Percentiles rank a stretch among this genome's conserved stretches.
Conservation (phyloP, 345 rosid genomes). For the Cochlearia excelsa region DNA sequence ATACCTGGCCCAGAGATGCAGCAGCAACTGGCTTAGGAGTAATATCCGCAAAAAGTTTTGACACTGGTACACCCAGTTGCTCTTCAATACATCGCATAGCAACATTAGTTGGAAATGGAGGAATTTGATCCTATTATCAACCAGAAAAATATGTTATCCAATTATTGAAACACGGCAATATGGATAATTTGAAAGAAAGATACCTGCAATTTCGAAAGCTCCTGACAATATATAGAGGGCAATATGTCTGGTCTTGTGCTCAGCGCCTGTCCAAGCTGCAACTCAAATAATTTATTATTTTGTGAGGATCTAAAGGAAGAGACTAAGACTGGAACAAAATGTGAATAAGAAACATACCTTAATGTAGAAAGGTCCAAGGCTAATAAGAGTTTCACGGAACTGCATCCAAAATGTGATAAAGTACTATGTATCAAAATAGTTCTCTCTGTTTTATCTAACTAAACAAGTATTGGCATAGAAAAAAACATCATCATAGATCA, state of each 20-base stretch:
- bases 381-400: conserved; percentile 81
- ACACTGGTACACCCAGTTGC: conserved; percentile 66
- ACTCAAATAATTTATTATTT: conserved; percentile 17
- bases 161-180: not conserved
- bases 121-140: conserved; percentile 78
- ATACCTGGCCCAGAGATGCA: conserved; percentile 97
- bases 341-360: conserved; percentile 56
- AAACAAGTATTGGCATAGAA: conserved; percentile 9
- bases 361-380: conserved; percentile 86
- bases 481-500: not conserved
- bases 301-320: not conserved
- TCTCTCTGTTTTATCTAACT: not conserved
- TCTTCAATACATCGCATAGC: conserved; percentile 83
- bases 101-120: conserved; percentile 73
- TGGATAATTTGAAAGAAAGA: conserved; percentile 18
- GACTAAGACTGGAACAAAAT: not conserved
- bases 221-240: conserved; percentile 79
- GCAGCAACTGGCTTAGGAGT: conserved; percentile 88
- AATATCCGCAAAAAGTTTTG: conserved; percentile 77
- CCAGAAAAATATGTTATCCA: conserved; percentile 21
- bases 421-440: not conserved
- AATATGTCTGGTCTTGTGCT: conserved; percentile 94
- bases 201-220: conserved; percentile 95
- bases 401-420: conserved; percentile 43
- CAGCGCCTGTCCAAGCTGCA: conserved; percentile 95